A percentile compares a stretch with the other conserved stretches of the same genome.
These are phyloP conservation scores for Mycena indigotica DNA, from an alignment of 768 basidiomycete genomes.

Conservation along the genomic window DNA sequence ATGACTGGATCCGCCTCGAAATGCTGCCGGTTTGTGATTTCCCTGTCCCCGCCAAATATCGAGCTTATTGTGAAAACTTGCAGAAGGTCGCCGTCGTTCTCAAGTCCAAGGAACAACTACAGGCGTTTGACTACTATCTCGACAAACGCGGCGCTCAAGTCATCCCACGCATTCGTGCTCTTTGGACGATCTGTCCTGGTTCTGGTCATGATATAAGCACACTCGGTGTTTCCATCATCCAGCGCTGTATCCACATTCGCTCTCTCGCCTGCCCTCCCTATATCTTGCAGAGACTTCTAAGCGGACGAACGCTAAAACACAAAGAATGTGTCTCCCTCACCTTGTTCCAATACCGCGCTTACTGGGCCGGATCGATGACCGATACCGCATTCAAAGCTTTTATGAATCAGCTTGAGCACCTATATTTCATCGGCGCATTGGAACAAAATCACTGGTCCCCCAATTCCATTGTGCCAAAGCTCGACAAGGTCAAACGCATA, in stretches of 20 bases:
- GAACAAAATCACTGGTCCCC: background rate
- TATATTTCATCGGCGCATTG: slow-evolving; percentile 17
- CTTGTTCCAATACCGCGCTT: slow-evolving; percentile 16
- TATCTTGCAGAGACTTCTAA: slow-evolving; percentile 2
- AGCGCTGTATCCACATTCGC: slow-evolving; percentile 17
- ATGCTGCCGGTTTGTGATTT: too few species aligned
- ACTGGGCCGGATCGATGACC: background rate
- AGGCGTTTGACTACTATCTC: slow-evolving; percentile 7
- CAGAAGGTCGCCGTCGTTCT: slow-evolving; percentile 5
- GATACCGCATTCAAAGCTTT: background rate
- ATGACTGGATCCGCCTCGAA: slow-evolving; percentile 3
- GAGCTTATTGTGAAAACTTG: too few species aligned
- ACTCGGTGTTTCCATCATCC: slow-evolving; percentile 11
- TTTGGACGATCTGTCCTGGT: slow-evolving; percentile 18
- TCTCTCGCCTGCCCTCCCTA: slow-evolving; percentile 17
- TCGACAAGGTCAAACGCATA: slow-evolving; percentile 11
- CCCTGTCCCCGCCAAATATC: too few species aligned
- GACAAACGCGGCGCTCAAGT: slow-evolving; percentile 2
- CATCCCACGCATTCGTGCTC: slow-evolving; percentile 9
- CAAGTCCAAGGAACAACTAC: background rate
- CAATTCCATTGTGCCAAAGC: slow-evolving; percentile 4
- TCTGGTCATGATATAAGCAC: background rate
- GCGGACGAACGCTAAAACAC: slow-evolving; percentile 1
- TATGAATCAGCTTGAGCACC: slow-evolving; percentile 11
- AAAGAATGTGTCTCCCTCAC: slow-evolving; percentile 15